These are phyloP conservation scores for Chrysanthemum seticuspe DNA, from an alignment of 129 eudicot species.

Conservation along the genomic window DNA sequence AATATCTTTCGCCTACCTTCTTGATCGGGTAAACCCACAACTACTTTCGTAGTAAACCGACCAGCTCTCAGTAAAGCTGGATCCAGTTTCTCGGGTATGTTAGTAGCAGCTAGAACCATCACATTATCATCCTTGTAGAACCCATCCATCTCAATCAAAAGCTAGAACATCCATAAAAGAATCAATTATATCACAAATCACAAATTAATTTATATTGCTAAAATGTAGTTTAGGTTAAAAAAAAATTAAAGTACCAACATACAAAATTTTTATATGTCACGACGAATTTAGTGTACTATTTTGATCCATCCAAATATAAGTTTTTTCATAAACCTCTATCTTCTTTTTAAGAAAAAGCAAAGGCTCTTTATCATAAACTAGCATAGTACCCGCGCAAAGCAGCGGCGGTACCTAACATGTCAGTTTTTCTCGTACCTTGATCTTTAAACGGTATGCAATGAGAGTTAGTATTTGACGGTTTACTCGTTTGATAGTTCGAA, in stretches of 20 bases:
- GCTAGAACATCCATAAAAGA: neutral
- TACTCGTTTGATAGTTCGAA: no score
- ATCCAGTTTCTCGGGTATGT: neutral
- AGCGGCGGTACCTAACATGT: no score
- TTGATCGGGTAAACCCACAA: neutral
- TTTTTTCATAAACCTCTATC: no score
- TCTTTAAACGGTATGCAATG: no score
- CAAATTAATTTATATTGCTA: neutral
- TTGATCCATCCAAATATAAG: no score
- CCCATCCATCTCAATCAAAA: neutral
- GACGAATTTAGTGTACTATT: neutral
- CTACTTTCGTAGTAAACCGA: neutral
- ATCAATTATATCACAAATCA: neutral
- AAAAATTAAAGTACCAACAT: neutral
- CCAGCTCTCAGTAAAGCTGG: neutral
- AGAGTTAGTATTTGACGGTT: no score
- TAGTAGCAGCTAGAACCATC: neutral
- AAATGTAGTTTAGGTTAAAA: neutral
- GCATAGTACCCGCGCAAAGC: no score
- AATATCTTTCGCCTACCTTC: neutral
- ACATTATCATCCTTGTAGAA: neutral
- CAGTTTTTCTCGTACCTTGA: no score
- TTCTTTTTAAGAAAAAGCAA: no score
- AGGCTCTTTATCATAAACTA: no score
- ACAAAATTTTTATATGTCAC: neutral